phyloP scores from a whole-genome alignment of 2,329 filamentous ascomycete species.

The Dactylellina cionopaga region DNA sequence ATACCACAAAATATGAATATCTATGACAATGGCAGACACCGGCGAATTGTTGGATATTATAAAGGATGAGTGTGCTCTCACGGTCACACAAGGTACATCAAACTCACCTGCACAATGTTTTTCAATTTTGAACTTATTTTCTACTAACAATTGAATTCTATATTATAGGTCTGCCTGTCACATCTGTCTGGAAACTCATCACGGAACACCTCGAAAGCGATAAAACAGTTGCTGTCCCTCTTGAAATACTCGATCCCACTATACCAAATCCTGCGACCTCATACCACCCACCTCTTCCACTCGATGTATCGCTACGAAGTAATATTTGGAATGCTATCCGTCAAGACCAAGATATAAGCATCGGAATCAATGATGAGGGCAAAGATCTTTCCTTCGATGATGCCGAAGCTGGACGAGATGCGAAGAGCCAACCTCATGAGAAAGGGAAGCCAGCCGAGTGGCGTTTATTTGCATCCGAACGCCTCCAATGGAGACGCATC shows the following conservation, averaged over 20 bases:
- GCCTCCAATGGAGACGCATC: conserved; percentile 44
- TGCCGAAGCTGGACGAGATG: conserved; percentile 31
- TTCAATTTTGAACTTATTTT: background rate
- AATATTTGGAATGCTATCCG: conserved; percentile 35
- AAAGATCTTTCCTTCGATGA: conserved; percentile 45
- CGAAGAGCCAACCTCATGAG: conserved; percentile 1
- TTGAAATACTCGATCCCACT: conserved; percentile 42
- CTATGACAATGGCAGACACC: conserved; percentile 46
- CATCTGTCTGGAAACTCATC: conserved; percentile 45
- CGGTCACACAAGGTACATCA: conserved; percentile 32
- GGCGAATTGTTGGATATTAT: conserved; percentile 47
- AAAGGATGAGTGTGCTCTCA: conserved; percentile 51
- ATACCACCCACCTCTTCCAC: conserved; percentile 39
- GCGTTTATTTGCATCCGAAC: conserved; percentile 40
- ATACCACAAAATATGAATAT: conserved; percentile 38
- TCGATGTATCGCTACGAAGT: conserved; percentile 32
- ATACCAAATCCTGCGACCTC: conserved; percentile 35
- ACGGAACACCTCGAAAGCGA: conserved; percentile 40
- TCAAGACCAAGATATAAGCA: conserved; percentile 32
- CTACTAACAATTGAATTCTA: background rate
- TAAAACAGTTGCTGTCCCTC: conserved; percentile 21
- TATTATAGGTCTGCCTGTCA: conserved; percentile 34
- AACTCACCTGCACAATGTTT: background rate
- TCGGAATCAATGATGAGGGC: conserved; percentile 39
- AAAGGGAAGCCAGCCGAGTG: conserved; percentile 20